Evolutionary conservation across 192 early-diverging fungal species (phyloP).

Genomic region (Obelidium mucronatum): DNA sequence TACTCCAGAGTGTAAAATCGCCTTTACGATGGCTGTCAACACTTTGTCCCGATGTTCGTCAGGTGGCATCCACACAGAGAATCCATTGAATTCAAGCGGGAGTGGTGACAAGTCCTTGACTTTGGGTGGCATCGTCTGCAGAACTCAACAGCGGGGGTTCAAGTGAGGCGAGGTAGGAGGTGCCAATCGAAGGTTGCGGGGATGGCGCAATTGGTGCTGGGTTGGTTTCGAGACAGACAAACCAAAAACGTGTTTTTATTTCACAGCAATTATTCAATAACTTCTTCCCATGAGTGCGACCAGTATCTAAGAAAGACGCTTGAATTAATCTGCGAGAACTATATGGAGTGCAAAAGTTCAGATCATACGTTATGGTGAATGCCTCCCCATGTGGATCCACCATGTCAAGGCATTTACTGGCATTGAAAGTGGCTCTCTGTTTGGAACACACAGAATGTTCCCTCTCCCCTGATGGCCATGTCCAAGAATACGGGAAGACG

Average conservation of each 20-base stretch:
- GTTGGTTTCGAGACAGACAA: background rate
- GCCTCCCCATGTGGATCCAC: slow-evolving; percentile 18
- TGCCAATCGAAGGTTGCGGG: background rate
- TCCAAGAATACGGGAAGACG: slow-evolving; percentile 28
- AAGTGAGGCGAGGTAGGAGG: too few relatives aligned
- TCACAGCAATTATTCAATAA: background rate
- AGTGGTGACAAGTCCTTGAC: background rate
- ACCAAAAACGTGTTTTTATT: too few relatives aligned
- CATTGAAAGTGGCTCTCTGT: background rate
- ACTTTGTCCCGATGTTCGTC: slow-evolving; percentile 28
- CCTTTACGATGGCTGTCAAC: slow-evolving; percentile 28
- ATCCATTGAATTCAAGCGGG: slow-evolving; percentile 17
- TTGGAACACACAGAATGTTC: background rate
- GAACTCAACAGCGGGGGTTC: background rate
- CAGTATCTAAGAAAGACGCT: background rate
- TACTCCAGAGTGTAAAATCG: slow-evolving; percentile 27
- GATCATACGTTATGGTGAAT: slow-evolving; percentile 1
- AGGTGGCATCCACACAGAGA: background rate
- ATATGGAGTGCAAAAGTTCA: background rate
- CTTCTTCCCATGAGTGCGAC: slow-evolving; percentile 13
- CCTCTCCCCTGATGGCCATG: background rate
- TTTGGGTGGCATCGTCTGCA: background rate
- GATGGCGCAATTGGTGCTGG: background rate
- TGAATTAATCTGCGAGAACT: too few relatives aligned
- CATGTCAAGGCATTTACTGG: background rate